Evolutionary conservation across 495 filamentous ascomycete genomes (phyloP).

Genomic region (Darksidea phi): DNA sequence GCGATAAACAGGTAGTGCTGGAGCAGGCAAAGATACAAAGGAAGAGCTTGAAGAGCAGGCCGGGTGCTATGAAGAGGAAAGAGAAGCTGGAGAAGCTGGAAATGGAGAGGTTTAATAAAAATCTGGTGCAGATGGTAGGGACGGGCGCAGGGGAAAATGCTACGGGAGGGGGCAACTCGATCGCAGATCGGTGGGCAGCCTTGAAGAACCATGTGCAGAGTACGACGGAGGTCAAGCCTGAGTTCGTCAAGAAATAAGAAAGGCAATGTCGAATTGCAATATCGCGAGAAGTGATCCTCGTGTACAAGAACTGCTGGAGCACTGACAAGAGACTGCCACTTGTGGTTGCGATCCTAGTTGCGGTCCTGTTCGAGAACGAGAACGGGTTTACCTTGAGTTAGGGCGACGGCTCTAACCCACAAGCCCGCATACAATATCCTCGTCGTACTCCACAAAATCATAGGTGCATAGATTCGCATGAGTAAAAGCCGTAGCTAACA

Average conservation of each 20-base stretch:
- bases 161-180: constrained; percentile 41
- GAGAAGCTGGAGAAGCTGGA: constrained; percentile 74
- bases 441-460: too few relatives aligned
- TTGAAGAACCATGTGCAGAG: constrained; percentile 67
- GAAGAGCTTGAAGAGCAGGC: constrained; percentile 67
- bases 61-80: constrained; percentile 79
- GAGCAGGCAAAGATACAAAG: constrained; percentile 56
- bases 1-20: constrained; percentile 42
- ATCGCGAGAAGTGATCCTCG: neutral
- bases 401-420: too few relatives aligned
- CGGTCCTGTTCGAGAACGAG: too few relatives aligned
- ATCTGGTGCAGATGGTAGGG: constrained; percentile 63
- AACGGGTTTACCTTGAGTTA: too few relatives aligned
- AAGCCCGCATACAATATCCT: too few relatives aligned
- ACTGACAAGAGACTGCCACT: too few relatives aligned
- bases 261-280: neutral
- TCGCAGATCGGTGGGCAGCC: constrained; percentile 64
- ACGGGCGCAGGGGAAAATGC: constrained; percentile 38
- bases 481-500: too few relatives aligned
- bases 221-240: constrained; percentile 72
- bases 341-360: too few relatives aligned
- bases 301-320: neutral
- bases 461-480: too few relatives aligned
- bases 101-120: constrained; percentile 76
- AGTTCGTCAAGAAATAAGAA: constrained; percentile 45